Evolutionary conservation across 164 flowering plant genomes (phyloP).

Genomic region (Macadamia tetraphylla): DNA sequence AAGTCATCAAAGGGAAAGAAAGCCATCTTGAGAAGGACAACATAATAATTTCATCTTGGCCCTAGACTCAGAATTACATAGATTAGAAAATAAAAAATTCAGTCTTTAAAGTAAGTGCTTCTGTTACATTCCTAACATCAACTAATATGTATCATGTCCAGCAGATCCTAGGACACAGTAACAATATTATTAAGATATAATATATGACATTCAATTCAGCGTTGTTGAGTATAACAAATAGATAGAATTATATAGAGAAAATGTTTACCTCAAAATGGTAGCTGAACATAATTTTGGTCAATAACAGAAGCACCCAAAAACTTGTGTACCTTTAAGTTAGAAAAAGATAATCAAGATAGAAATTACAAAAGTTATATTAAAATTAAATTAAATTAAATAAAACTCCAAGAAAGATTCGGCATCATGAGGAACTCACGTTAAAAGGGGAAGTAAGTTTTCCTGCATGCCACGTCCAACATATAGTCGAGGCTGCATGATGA

Average conservation of each 20-base stretch:
- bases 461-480: constrained; percentile 96
- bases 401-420: neutral
- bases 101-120: no score
- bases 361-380: neutral
- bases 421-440: constrained; percentile 47
- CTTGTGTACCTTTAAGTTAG: constrained; percentile 55
- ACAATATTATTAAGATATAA: neutral
- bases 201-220: neutral
- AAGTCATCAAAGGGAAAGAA: no score
- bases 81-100: no score
- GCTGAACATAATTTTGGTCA: constrained; percentile 79
- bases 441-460: constrained; percentile 58
- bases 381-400: neutral
- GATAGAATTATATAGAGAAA: neutral
- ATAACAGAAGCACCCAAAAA: constrained; percentile 67
- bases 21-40: no score
- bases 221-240: neutral
- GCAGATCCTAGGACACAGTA: neutral
- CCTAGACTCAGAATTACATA: no score
- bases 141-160: no score
- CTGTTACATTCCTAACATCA: no score
- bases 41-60: no score
- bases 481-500: constrained; percentile 57
- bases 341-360: constrained; percentile 10
- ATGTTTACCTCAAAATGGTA: constrained; percentile 71